Percentiles rank a stretch among this genome's conserved stretches.
Evolutionary conservation across 2,329 filamentous ascomycete genomes (phyloP).

Genomic region (Aspergillus pseudoterreus): DNA sequence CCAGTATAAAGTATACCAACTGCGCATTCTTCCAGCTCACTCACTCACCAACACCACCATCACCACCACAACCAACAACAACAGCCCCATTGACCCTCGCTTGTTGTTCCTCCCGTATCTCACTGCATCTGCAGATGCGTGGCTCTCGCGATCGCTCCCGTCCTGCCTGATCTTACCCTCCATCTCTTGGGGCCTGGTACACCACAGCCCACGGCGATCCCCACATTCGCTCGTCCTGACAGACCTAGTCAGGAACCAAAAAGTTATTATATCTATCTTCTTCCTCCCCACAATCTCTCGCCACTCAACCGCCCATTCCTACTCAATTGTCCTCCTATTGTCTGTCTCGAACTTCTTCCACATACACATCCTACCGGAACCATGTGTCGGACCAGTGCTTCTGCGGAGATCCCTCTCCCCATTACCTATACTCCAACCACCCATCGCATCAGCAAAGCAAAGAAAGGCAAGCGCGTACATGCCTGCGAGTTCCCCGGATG

Average conservation of each 20-base stretch:
- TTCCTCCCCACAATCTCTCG: background rate
- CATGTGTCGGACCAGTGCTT: constrained; percentile 27
- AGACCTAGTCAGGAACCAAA: constrained; percentile 8
- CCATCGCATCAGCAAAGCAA: constrained; percentile 49
- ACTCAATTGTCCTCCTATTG: background rate
- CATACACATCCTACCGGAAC: constrained; percentile 11
- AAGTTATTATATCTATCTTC: constrained; percentile 7
- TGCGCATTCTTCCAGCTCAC: background rate
- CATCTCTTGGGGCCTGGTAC: constrained; percentile 8
- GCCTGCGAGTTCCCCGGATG: constrained; percentile 47
- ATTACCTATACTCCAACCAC: constrained; percentile 49
- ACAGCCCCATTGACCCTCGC: constrained; percentile 2
- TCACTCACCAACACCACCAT: background rate
- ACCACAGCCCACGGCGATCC: constrained; percentile 19
- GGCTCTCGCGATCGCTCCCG: constrained; percentile 7
- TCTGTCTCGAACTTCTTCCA: background rate
- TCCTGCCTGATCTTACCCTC: constrained; percentile 14
- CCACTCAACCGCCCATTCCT: constrained; percentile 9
- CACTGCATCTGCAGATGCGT: constrained; percentile 15
- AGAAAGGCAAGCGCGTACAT: constrained; percentile 51
- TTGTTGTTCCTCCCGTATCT: constrained; percentile 9
- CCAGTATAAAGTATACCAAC: background rate
- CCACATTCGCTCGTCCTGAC: constrained; percentile 12
- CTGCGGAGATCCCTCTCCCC: constrained; percentile 29
- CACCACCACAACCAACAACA: constrained; percentile 1